A percentile compares a stretch with the other conserved stretches of the same genome.
Evolutionary conservation across 306 rosid species (phyloP).

Genomic region (Quercus suber): DNA sequence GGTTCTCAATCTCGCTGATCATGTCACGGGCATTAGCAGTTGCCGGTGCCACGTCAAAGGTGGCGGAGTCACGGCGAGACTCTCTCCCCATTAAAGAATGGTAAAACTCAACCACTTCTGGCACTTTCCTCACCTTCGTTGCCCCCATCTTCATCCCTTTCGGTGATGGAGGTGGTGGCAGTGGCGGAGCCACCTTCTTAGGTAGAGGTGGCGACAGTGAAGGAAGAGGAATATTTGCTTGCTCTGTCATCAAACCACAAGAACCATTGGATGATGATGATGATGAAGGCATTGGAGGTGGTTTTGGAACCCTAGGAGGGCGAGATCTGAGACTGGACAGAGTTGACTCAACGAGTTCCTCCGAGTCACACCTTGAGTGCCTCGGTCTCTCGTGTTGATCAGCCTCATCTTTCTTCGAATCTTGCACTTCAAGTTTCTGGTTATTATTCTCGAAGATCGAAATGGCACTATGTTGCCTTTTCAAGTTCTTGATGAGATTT

Average conservation of each 20-base stretch:
- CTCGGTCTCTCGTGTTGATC: constrained; percentile 50
- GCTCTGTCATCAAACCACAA: neutral
- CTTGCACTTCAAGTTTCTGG: constrained; percentile 37
- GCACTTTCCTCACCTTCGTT: constrained; percentile 72
- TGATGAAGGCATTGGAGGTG: constrained; percentile 70
- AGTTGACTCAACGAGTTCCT: constrained; percentile 64
- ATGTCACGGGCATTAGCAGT: constrained; percentile 85
- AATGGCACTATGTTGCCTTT: constrained; percentile 31
- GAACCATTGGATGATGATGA: constrained; percentile 24
- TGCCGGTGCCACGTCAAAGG: constrained; percentile 43
- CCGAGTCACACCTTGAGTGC: constrained; percentile 74
- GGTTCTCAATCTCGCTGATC: constrained; percentile 99
- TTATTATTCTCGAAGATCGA: constrained; percentile 26
- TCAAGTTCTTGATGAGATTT: constrained; percentile 55
- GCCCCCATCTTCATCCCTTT: constrained; percentile 41
- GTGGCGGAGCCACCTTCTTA: constrained; percentile 31
- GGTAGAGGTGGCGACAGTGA: constrained; percentile 41
- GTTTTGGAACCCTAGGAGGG: constrained; percentile 86
- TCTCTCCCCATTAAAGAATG: constrained; percentile 96
- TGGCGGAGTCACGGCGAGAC: constrained; percentile 58
- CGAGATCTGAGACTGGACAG: constrained; percentile 59
- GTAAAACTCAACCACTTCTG: constrained; percentile 97
- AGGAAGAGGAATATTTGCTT: constrained; percentile 2
- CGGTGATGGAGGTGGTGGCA: constrained; percentile 75
- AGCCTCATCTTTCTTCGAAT: constrained; percentile 49